Evolutionary conservation across 768 basidiomycete species (phyloP), one percentile per base, ranked within the genome.

Genomic region (Suillus weaverae): DNA sequence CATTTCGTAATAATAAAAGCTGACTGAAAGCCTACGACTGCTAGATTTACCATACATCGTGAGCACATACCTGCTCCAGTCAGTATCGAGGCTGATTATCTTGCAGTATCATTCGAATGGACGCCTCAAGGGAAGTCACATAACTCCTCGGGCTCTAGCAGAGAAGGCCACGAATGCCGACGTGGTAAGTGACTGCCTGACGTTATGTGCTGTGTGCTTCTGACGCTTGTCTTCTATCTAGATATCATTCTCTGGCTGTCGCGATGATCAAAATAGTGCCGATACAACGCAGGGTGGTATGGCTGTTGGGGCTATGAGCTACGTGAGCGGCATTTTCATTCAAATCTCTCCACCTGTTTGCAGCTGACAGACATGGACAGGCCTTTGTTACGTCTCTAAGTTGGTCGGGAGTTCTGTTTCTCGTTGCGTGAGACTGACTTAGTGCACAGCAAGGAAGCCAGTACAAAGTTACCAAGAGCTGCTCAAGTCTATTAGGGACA

Each of bases 251-350:
- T 86, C 89, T 20, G 89, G 85, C 26, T 91, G 90, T 70, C 81
- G 85, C 61, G 91, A 92, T 72, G 82, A 81, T 39, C 85, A 91
- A 74, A 91, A 85, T 0, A 92, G 90, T 70, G 87, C 89, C 0
- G 91, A 92, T 71, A 89, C 89, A 1, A 84, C 85, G 60, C 79
- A 83, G 33, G 81, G 80, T 30, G 89, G 88, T 26, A 78, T 84
- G 5, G 88, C 90, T 0, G 87, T 89, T 8, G 91, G 91, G 3
- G 91, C 91, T 4, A 92, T 92, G 88, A 91, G 89, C 74, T 82
- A 89, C 76, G 90, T 91, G 71, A 57, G 89, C 78, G 8, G n/a
- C 20, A 26, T 36, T 62, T 62, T n/a, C 20, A 16, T 16, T 8
- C 18, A 16, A 39, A 2, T 30, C 9, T 39, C 4, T 7, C 32